Percentiles rank a stretch among this genome's conserved stretches.
phyloP scores from a whole-genome alignment of 2,329 filamentous ascomycete genomes.

The Fusarium sp. region DNA sequence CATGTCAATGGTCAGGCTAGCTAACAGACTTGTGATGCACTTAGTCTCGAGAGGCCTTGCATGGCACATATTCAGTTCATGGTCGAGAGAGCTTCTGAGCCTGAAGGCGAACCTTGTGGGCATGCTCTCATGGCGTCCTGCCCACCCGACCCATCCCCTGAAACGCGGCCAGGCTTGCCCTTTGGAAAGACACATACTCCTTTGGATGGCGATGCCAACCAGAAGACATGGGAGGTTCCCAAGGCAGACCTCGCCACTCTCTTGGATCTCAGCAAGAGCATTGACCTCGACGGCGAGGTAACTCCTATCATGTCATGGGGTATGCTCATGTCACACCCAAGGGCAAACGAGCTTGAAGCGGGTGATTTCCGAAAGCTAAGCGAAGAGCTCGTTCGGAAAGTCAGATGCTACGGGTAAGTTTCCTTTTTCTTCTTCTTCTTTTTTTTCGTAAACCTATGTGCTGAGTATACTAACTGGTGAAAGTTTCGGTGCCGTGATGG shows the following conservation, averaged over 20 bases:
- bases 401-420: constrained; percentile 93
- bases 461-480: constrained; percentile 6
- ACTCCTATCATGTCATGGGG: constrained; percentile 97
- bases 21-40: constrained; percentile 61
- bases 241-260: constrained; percentile 84
- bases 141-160: constrained; percentile 75
- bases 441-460: background rate
- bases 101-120: constrained; percentile 79
- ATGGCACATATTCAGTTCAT: constrained; percentile 91
- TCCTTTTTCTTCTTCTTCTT: too few relatives aligned
- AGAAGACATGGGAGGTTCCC: constrained; percentile 83
- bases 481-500: constrained; percentile 74
- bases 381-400: constrained; percentile 80
- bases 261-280: constrained; percentile 83
- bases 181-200: constrained; percentile 63
- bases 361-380: constrained; percentile 80
- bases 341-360: constrained; percentile 73
- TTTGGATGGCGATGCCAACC: constrained; percentile 57
- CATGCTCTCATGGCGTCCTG: constrained; percentile 95
- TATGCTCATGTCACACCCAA: constrained; percentile 79
- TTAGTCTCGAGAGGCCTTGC: constrained; percentile 90
- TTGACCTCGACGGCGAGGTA: constrained; percentile 89
- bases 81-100: constrained; percentile 69
- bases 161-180: constrained; percentile 64
- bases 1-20: constrained; percentile 47